phyloP scores from a whole-genome alignment of 192 early-diverging fungal species.

The Backusella circina region DNA sequence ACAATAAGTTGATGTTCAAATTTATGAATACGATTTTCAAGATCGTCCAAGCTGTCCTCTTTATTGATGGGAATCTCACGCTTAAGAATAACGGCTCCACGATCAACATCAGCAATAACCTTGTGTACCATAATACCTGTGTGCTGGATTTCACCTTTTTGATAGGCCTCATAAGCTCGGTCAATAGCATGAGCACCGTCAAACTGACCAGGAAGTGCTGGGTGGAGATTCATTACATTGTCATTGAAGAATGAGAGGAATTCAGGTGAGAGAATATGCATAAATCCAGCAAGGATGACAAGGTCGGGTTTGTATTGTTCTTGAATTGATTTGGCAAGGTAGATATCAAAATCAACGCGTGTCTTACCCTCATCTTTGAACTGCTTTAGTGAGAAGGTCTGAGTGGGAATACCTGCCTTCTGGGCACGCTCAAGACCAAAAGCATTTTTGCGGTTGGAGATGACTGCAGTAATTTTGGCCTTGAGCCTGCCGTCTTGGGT shows the following conservation, averaged over 20 bases:
- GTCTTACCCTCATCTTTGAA: slow-evolving; percentile 80
- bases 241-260: slow-evolving; percentile 75
- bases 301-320: slow-evolving; percentile 67
- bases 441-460: slow-evolving; percentile 83
- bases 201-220: slow-evolving; percentile 93
- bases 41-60: slow-evolving; percentile 71
- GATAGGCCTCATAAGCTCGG: slow-evolving; percentile 85
- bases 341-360: slow-evolving; percentile 85
- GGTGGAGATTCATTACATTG: slow-evolving; percentile 93
- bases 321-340: slow-evolving; percentile 68
- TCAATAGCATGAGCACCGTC: slow-evolving; percentile 97
- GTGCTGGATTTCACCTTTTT: slow-evolving; percentile 64
- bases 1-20: slow-evolving; percentile 89
- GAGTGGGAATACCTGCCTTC: slow-evolving; percentile 79
- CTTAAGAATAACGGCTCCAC: slow-evolving; percentile 84
- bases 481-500: slow-evolving; percentile 43
- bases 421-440: slow-evolving; percentile 89
- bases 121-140: slow-evolving; percentile 93
- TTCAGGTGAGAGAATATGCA: slow-evolving; percentile 92
- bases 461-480: slow-evolving; percentile 77
- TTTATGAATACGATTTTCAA: slow-evolving; percentile 88
- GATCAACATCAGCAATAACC: slow-evolving; percentile 94
- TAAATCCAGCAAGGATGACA: slow-evolving; percentile 93
- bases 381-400: slow-evolving; percentile 76
- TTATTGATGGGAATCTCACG: slow-evolving; percentile 74